Evolutionary conservation across 768 basidiomycete genomes (phyloP), one percentile per base, ranked within the genome.

Genomic region (Trametopsis cervina): DNA sequence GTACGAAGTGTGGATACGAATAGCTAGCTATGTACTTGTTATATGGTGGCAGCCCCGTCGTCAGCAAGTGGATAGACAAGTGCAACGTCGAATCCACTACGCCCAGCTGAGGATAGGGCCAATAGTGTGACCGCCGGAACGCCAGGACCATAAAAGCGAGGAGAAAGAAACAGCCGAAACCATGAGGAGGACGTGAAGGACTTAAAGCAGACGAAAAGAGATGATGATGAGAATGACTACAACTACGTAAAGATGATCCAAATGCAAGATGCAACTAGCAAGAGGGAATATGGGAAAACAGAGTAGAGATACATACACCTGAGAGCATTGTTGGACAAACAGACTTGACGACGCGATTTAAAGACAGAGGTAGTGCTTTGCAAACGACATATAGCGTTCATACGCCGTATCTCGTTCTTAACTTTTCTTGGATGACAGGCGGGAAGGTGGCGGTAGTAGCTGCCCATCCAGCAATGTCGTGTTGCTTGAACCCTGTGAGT

Each of bases 321-420:
- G 29, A 33, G 15, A 33, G 29, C 29, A 33, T 33, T 33, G 9
- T n/a, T n/a, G 45, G 7, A 23, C 21, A 15, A 10, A 10, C 33
- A 3, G 37, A 38, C 45, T n/a, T 27, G 21, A 11, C 7, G 23
- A 17, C 43, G 36, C 22, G 35, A 25, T 36, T 25, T 26, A n/a
- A 46, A 22, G 38, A 22, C 22, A 23, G 20, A 24, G 27, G 18
- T 13, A 27, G 22, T 21, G 27, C 25, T 25, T 24, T 38, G 26
- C 41, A 25, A 39, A 23, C 33, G 29, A 4, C 35, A 24, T n/a
- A 38, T n/a, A n/a, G 43, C 49, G 25, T 46, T 41, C 57, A 63
- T 24, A 98, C 90, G 54, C 83, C 83, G 60, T 98, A 99, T 40
- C 92, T 85, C 57, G 83, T 71, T 9, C 83, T 80, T 38, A 99